Evolutionary conservation across 495 filamentous ascomycete species (phyloP), one percentile per base, ranked within the genome.

Genomic region (Achaetomiella virescens): DNA sequence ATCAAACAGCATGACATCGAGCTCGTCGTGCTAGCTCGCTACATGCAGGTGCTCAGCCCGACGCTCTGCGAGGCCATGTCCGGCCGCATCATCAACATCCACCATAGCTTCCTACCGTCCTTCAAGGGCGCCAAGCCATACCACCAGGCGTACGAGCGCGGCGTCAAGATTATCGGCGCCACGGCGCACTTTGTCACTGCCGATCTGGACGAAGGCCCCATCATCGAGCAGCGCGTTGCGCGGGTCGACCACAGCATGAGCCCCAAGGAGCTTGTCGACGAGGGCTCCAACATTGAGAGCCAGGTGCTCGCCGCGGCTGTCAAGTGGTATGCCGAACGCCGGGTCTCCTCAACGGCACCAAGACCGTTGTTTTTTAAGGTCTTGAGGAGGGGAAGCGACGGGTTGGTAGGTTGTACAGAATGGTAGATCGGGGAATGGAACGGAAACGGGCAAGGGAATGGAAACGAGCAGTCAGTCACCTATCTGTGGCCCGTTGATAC

Each of bases 51-150:
- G n/a, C 75, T 90, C 6, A 84, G 79, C 45, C 84, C 84, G 14
- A 77, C 66, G n/a, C 71, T 90, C 25, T 90, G 85, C 68, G 71
- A 78, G 59, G 84, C 79, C 47, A 88, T 89, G 85, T 81, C 78
- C 46, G 85, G 85, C 10, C 78, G 78, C 49, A 89, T 89, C 70
- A 87, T 90, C 82, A 90, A 90, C 71, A 88, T 90, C 70, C 86
- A 90, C 72, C 86, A 90, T 72, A 81, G 77, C 56, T 90, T 90
- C 80, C 62, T 90, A 76, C 86, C 85, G 3, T 83, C 78, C 29
- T 90, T 90, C 77, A 90, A 88, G 75, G 86, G 86, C 25, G 86
- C 86, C 55, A 87, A 86, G 75, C 86, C 86, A 21, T 90, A 90
- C 72, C 86, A 90, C 72, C 85, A 88, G 74, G 86, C 86, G 20